Conservation (phyloP, 2,329 filamentous ascomycete genomes). For the Diaporthe sp. region DNA sequence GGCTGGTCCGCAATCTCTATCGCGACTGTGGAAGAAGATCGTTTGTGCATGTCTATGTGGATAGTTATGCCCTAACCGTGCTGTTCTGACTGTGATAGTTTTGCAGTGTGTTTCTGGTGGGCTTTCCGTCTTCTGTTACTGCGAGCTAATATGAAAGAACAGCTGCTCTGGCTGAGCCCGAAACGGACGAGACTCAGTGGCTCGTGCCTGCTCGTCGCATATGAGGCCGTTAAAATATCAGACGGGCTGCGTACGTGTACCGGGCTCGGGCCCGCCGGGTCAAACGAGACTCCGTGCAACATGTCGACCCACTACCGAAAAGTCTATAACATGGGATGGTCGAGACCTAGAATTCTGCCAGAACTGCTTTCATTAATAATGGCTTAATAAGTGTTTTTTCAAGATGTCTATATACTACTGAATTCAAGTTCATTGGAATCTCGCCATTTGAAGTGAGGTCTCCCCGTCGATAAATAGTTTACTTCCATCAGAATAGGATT, state of each 20-base stretch:
- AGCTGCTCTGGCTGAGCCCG: background rate
- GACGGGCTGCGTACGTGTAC: background rate
- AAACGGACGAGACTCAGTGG: background rate
- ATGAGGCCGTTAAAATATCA: background rate
- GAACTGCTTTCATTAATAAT: background rate
- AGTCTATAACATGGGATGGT: constrained; percentile 4
- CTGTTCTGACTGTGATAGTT: background rate
- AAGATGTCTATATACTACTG: background rate
- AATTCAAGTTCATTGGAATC: background rate
- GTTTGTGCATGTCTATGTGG: background rate
- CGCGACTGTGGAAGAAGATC: background rate
- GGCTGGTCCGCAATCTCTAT: background rate
- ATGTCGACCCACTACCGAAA: constrained; percentile 5
- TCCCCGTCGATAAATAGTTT: background rate
- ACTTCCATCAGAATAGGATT: no score
- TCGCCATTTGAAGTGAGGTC: background rate
- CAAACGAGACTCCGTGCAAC: background rate
- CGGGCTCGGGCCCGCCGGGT: background rate
- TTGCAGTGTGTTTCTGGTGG: background rate
- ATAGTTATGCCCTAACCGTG: no score
- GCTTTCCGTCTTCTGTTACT: no score
- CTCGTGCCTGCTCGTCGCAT: background rate
- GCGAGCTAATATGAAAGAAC: background rate
- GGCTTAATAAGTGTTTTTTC: background rate
- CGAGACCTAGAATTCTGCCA: background rate